phyloP scores from a whole-genome alignment of 2,329 filamentous ascomycete species.

The Graphilbum sp. region DNA sequence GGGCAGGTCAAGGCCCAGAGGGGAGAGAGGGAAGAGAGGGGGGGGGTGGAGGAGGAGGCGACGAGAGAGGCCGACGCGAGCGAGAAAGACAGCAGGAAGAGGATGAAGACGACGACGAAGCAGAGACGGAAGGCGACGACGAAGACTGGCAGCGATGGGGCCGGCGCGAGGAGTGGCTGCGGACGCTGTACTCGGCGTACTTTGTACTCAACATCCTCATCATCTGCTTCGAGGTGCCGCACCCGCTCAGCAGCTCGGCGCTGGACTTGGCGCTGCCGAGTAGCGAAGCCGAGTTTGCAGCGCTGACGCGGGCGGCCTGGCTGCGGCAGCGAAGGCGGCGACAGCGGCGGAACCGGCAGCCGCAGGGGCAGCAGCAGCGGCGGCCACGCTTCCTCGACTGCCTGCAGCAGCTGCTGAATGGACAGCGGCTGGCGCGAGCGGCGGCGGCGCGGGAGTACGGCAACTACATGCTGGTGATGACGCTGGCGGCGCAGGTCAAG shows the following conservation, averaged over 20 bases:
- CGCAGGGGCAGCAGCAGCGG: neutral
- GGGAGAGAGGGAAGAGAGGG: too few relatives aligned
- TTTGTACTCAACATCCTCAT: neutral
- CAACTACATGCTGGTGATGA: slow-evolving; percentile 2
- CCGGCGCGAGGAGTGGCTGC: neutral
- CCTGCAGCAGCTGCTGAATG: neutral
- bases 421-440: neutral
- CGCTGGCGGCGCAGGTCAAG: slow-evolving; percentile 1
- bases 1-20: too few relatives aligned
- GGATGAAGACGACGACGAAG: too few relatives aligned
- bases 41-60: neutral
- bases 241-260: neutral
- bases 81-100: neutral
- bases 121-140: neutral
- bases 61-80: neutral
- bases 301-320: neutral
- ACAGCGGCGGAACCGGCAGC: neutral
- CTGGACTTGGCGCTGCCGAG: neutral
- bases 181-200: slow-evolving; percentile 2
- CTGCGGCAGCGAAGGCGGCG: neutral
- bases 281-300: slow-evolving; percentile 1
- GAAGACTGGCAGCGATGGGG: neutral
- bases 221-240: slow-evolving; percentile 1
- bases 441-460: neutral
- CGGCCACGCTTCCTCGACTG: neutral